Percentiles rank a stretch among this genome's conserved stretches.
Evolutionary conservation across 1,139 yeast genomes (phyloP).

Genomic region (Hemisphaericaspora lyxosophila): DNA sequence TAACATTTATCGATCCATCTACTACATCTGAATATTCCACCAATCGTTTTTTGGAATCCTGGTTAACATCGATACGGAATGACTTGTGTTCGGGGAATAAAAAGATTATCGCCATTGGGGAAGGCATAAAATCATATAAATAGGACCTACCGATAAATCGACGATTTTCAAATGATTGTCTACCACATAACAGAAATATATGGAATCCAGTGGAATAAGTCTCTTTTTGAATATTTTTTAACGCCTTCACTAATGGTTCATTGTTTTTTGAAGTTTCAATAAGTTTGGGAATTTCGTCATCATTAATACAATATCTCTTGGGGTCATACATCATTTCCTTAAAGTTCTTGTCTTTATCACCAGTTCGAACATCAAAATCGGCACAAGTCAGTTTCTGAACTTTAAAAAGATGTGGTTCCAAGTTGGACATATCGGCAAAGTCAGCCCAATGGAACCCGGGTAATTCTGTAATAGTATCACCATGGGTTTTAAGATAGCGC

Average conservation of each 20-base stretch:
- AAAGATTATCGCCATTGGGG: slow-evolving; percentile 40
- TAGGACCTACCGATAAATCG: slow-evolving; percentile 38
- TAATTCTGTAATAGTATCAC: slow-evolving; percentile 11
- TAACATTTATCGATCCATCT: slow-evolving; percentile 6
- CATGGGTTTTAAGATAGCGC: slow-evolving; percentile 17
- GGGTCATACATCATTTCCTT: slow-evolving; percentile 20
- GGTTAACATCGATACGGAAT: slow-evolving; percentile 20
- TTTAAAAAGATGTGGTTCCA: slow-evolving; percentile 21
- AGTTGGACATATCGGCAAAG: slow-evolving; percentile 28
- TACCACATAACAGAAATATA: slow-evolving; percentile 32
- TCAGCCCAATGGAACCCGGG: slow-evolving; percentile 42
- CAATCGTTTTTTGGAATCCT: slow-evolving; percentile 14
- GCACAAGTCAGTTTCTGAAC: slow-evolving; percentile 22
- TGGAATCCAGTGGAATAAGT: slow-evolving; percentile 38
- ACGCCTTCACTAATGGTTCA: slow-evolving; percentile 9
- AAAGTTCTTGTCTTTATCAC: slow-evolving; percentile 16
- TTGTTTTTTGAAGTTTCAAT: slow-evolving; percentile 7
- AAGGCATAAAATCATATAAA: slow-evolving; percentile 44
- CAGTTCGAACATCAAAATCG: slow-evolving; percentile 22
- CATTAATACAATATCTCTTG: slow-evolving; percentile 28
- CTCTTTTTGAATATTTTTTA: slow-evolving; percentile 10
- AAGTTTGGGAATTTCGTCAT: slow-evolving; percentile 20
- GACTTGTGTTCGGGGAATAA: slow-evolving; percentile 24
- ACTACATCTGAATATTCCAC: slow-evolving; percentile 13
- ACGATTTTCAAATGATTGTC: slow-evolving; percentile 28